Evolutionary conservation across 495 filamentous ascomycete genomes (phyloP).

Genomic region (Neurospora sp.): DNA sequence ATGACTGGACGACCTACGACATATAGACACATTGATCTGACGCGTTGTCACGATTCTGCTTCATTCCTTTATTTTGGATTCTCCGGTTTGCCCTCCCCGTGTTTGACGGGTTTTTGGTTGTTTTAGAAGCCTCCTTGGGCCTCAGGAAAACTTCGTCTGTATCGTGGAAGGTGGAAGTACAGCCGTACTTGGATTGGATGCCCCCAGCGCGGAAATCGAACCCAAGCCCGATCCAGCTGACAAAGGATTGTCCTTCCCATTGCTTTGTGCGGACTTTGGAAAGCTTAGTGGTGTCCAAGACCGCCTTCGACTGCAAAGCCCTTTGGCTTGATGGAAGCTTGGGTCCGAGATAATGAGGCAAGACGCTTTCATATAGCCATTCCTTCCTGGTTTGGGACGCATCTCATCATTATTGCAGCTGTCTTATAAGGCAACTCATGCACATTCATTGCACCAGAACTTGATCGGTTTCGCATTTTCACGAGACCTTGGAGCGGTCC

Average conservation of each 20-base stretch:
- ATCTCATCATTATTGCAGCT: background rate
- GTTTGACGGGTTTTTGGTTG: background rate
- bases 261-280: background rate
- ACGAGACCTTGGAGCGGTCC: background rate
- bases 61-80: background rate
- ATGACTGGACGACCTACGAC: background rate
- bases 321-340: background rate
- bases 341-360: background rate
- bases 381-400: background rate
- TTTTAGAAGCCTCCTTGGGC: background rate
- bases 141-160: background rate
- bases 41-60: conserved; percentile 4
- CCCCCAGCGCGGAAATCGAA: background rate
- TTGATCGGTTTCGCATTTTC: background rate
- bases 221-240: background rate
- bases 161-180: background rate
- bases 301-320: background rate
- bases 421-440: background rate
- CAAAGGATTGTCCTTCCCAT: background rate
- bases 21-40: conserved; percentile 5
- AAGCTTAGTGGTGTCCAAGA: background rate
- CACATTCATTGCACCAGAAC: background rate
- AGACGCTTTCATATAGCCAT: background rate
- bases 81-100: background rate
- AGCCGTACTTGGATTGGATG: background rate